These are phyloP conservation scores for Euptelea pleiosperma DNA, from an alignment of 164 flowering plant genomes.

Conservation along the genomic window DNA sequence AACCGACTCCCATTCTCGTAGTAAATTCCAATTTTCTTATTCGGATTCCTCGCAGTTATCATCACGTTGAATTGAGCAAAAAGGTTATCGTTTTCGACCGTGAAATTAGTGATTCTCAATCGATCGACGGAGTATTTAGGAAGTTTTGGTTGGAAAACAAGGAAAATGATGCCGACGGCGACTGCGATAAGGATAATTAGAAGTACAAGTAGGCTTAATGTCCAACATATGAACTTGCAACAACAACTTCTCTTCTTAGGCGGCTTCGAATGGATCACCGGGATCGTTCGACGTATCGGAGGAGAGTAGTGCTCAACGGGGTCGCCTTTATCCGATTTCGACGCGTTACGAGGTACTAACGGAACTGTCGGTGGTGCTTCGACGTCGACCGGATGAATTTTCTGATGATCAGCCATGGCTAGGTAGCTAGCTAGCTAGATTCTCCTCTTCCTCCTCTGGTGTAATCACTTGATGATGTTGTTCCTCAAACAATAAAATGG, in stretches of 20 bases:
- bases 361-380: slow-evolving; percentile 46
- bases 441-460: not conserved
- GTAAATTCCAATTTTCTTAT: slow-evolving; percentile 80
- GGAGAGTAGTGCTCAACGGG: slow-evolving; percentile 24
- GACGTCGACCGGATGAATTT: slow-evolving; percentile 55
- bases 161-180: slow-evolving; percentile 44
- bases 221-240: slow-evolving; percentile 64
- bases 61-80: slow-evolving; percentile 59
- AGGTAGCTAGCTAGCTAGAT: not conserved
- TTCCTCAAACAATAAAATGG: not conserved
- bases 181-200: slow-evolving; percentile 40
- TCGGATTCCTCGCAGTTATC: slow-evolving; percentile 72
- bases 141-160: slow-evolving; percentile 65
- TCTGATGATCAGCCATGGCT: slow-evolving; percentile 51
- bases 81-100: slow-evolving; percentile 40
- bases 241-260: slow-evolving; percentile 47
- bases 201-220: slow-evolving; percentile 41
- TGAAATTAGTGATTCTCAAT: slow-evolving; percentile 44
- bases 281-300: slow-evolving; percentile 24
- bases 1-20: slow-evolving; percentile 61
- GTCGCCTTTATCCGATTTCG: slow-evolving; percentile 45
- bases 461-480: not conserved
- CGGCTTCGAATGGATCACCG: slow-evolving; percentile 35
- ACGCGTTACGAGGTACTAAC: slow-evolving; percentile 32
- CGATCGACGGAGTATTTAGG: slow-evolving; percentile 67